Evolutionary conservation across 768 basidiomycete genomes (phyloP), one percentile per base, ranked within the genome.

Genomic region (Thelephora aurantiotincta): DNA sequence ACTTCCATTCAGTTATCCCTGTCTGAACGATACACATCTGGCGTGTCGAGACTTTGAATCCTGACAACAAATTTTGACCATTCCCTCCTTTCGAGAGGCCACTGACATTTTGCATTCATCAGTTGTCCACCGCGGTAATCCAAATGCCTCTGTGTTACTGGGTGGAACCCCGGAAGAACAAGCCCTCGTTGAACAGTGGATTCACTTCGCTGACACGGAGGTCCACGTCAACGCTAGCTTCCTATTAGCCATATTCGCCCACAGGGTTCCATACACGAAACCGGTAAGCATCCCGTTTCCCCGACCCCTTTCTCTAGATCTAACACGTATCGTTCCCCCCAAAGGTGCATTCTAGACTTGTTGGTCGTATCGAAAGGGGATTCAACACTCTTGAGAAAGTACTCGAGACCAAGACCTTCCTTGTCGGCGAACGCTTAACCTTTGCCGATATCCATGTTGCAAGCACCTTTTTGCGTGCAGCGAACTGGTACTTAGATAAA

Each of bases 351-450:
- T 75, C 61, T 44, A 44, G 52, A 42, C 60, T 77, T 48, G 55
- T 65, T 13, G 80, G 84, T 43, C 72, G 71, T 33, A 72, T 80
- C 57, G 52, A 64, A 36, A 71, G 75, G 42, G 65, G 76, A 16
- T 70, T 96, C 44, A 67, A 67, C 35, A 78, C 77, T 53, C 70
- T 98, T 48, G 77, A 99, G 54, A 63, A 66, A 33, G 75, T 86
- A 69, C 78, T 99, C 56, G 60, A 70, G 44, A 71, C 77, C 49
- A 78, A 75, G 59, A 99, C 94, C 42, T 98, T 80, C 76, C 75
- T 98, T 58, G 91, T 91, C 48, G 82, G 81, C 54, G 89, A 99
- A 62, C 87, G 94, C 59, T 84, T 98, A 72, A 89, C 91, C 52
- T 73, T 94, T 43, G 96, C 92, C 53, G 96, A 99, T 58, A 63